Evolutionary conservation across 495 filamentous ascomycete genomes (phyloP), one percentile per base, ranked within the genome.

Genomic region (Cercophora samala): DNA sequence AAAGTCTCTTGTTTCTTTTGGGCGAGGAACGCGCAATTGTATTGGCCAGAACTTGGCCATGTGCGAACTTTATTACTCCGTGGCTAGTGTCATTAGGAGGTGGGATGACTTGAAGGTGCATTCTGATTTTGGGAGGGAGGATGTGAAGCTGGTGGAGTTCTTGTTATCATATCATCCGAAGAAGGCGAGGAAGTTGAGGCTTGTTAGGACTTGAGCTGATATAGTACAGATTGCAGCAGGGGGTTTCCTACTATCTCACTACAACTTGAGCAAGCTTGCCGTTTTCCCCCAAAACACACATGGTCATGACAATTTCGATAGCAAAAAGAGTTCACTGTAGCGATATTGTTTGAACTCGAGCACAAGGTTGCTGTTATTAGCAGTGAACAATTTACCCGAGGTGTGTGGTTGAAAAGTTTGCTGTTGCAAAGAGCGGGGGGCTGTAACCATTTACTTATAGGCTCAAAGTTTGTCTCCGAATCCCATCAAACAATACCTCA

Each of bases 11-110:
- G 69, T 84, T 21, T 19, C 87, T 0, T 89, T 89, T 69, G 85
- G 84, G 67, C 85, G 86, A n/a, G 86, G 87, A 0, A 84, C 85
- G 26, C 72, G 84, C 8, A 82, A 84, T 23, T 88, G 79, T 32
- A 73, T 79, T 21, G 82, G 82, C 6, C 80, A 83, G 73, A 80
- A 82, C 64, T 86, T 87, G 68, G 87, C 86, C 15, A 75, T 88
- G 72, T 86, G 82, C 0, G 84, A 88, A 72, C 81, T 84, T 77
- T 56, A 56, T 18, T 56, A 56, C 18, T 5, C 18, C 2, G 54
- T 56, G 22, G 54, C 54, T 4, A 24, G 19, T 11, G 13, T 56
- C 18, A 56, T 56, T 13, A 4, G n/a, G 17, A 56, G 54, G 19
- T 56, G 54, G 54, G 54, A 56, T 24, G 54, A 56, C 18, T 24